Percentiles rank a stretch among this genome's conserved stretches.
These are phyloP conservation scores for Cercospora beticola DNA, from an alignment of 2,329 filamentous ascomycete species.

Conservation along the genomic window DNA sequence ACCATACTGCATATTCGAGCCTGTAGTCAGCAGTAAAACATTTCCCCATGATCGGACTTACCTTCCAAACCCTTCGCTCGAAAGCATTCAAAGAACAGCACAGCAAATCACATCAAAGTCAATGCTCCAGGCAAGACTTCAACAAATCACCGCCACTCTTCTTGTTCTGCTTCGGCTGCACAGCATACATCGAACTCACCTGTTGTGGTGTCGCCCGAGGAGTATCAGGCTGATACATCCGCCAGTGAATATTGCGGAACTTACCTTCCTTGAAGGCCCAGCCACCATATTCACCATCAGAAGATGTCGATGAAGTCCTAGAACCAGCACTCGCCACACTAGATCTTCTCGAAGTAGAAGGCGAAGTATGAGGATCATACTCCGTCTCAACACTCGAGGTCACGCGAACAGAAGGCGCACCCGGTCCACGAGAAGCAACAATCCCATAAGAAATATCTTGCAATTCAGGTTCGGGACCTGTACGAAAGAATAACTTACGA, in stretches of 20 bases:
- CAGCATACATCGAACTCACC: conserved; percentile 8
- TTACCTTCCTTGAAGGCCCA: conserved; percentile 12
- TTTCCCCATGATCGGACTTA: conserved; percentile 2
- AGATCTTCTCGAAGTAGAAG: neutral
- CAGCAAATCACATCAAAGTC: neutral
- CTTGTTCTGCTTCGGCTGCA: neutral
- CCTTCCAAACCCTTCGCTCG: neutral
- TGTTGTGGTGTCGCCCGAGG: neutral
- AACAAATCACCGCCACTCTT: neutral
- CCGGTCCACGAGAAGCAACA: conserved; percentile 1
- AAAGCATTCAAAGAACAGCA: neutral
- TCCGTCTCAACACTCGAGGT: neutral
- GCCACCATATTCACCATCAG: neutral
- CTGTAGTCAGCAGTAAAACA: neutral
- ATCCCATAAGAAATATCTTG: conserved; percentile 5
- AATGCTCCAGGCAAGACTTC: neutral
- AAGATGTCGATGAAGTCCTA: neutral
- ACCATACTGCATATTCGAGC: neutral
- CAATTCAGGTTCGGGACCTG: neutral
- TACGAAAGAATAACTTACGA: neutral
- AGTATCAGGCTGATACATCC: neutral
- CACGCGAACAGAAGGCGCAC: neutral
- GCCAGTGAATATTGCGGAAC: conserved; percentile 9
- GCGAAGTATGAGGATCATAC: neutral
- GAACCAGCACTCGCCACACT: neutral